These are phyloP conservation scores for Lumnitzera racemosa DNA, from an alignment of 345 rosid genomes.

Conservation along the genomic window DNA sequence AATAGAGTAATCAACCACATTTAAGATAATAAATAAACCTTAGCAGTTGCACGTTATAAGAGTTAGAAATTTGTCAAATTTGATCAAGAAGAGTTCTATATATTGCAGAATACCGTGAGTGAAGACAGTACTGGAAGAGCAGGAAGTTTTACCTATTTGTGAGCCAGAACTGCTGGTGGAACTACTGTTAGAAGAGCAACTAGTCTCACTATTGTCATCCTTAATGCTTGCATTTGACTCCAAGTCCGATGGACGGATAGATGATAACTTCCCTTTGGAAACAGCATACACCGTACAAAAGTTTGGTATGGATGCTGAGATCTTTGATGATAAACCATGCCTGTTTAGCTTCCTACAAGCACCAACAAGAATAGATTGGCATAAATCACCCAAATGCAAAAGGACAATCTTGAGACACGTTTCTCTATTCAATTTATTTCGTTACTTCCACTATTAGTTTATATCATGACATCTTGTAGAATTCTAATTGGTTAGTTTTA, in stretches of 20 bases:
- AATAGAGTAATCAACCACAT: no score
- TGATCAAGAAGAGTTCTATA: no score
- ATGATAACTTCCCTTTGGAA: constrained; percentile 65
- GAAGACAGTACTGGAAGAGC: not conserved
- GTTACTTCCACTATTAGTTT: no score
- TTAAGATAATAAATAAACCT: no score
- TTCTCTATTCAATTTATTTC: not conserved
- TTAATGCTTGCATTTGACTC: constrained; percentile 39
- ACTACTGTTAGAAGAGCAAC: constrained; percentile 34
- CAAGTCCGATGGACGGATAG: constrained; percentile 66
- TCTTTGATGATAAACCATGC: constrained; percentile 48
- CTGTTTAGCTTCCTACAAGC: constrained; percentile 47
- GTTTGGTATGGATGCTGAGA: constrained; percentile 48
- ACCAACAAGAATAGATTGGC: not conserved
- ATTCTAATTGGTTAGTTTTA: no score
- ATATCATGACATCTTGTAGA: no score
- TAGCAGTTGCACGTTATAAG: no score
- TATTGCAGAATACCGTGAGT: not conserved
- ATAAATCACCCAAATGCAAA: not conserved
- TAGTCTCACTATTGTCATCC: constrained; percentile 40
- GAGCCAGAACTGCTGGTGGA: constrained; percentile 28
- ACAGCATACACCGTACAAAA: constrained; percentile 74
- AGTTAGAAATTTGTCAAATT: no score
- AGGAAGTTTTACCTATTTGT: constrained; percentile 34
- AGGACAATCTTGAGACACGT: not conserved